These are phyloP conservation scores for Termitomyces sp. DNA, from an alignment of 768 basidiomycete species.

Conservation along the genomic window DNA sequence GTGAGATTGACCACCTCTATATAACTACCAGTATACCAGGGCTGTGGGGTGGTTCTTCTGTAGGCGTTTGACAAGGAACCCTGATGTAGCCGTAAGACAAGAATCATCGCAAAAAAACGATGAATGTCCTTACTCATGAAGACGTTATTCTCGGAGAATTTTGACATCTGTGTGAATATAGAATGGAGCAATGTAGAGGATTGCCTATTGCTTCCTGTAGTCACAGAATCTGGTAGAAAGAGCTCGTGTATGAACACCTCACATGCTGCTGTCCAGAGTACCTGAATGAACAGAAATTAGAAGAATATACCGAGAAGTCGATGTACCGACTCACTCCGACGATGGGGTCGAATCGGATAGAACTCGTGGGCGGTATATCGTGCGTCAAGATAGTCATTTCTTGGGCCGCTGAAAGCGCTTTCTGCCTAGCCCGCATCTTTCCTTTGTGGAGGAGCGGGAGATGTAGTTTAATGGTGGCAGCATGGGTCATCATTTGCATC, in stretches of 20 bases:
- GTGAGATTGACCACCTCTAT: not conserved
- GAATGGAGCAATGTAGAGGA: conserved; percentile 10
- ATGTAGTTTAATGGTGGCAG: conserved; percentile 27
- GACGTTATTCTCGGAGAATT: conserved; percentile 11
- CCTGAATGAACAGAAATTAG: conserved; percentile 1
- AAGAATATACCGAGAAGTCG: not conserved
- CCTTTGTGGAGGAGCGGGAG: conserved; percentile 7
- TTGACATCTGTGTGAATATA: conserved; percentile 14
- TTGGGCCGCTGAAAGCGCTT: conserved; percentile 13
- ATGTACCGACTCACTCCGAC: conserved; percentile 9
- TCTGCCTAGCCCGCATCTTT: conserved; percentile 11
- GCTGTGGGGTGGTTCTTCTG: conserved; percentile 10
- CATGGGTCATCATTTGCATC: conserved; percentile 27
- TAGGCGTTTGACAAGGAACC: conserved; percentile 12
- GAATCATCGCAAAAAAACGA: not conserved
- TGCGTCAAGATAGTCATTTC: conserved; percentile 14
- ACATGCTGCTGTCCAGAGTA: conserved; percentile 15
- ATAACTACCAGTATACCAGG: conserved; percentile 9
- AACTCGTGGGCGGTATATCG: conserved; percentile 6
- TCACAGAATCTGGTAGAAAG: conserved; percentile 2
- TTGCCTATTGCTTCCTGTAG: conserved; percentile 4
- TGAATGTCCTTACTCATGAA: conserved; percentile 13
- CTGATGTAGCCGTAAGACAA: not conserved
- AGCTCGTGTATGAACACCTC: conserved; percentile 16
- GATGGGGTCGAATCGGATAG: conserved; percentile 12